Evolutionary conservation across 345 rosid species (phyloP).

Genomic region (Capsella bursapastoris): DNA sequence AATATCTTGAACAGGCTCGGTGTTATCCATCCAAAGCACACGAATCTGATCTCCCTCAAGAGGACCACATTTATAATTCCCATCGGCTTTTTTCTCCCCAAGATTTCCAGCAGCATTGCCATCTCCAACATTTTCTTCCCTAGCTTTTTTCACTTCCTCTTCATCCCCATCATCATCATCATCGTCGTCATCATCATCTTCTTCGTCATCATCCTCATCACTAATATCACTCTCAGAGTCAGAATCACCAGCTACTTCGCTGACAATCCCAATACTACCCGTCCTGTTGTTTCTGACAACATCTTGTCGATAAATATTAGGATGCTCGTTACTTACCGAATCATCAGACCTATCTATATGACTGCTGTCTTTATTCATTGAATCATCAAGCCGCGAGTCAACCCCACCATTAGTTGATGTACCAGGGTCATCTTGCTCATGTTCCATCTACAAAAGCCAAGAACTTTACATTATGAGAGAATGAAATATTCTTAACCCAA

Average conservation of each 20-base stretch:
- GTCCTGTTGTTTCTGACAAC: conserved; percentile 63
- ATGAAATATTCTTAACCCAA: too few species aligned
- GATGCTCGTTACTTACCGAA: conserved; percentile 46
- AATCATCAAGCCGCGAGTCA: conserved; percentile 40
- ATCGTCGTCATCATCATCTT: conserved; percentile 50
- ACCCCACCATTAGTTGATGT: conserved; percentile 41
- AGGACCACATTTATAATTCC: conserved; percentile 54
- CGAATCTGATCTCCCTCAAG: conserved; percentile 84
- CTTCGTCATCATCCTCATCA: conserved; percentile 62
- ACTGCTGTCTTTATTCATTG: conserved; percentile 30
- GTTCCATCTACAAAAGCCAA: conserved; percentile 61
- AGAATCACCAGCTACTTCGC: conserved; percentile 87
- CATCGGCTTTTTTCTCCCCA: conserved; percentile 43
- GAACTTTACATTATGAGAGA: too few species aligned
- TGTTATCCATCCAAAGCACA: conserved; percentile 85
- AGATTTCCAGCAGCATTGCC: conserved; percentile 43
- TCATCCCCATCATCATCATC: conserved; percentile 37
- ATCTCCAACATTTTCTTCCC: conserved; percentile 44
- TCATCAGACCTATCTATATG: conserved; percentile 29
- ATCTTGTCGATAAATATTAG: conserved; percentile 76
- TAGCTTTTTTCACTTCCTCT: conserved; percentile 34
- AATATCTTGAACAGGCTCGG: conserved; percentile 67
- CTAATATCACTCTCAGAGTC: conserved; percentile 80
- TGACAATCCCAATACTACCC: conserved; percentile 78
- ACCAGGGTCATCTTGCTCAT: conserved; percentile 47